Percentiles rank a stretch among this genome's conserved stretches.
phyloP scores from a whole-genome alignment of 768 basidiomycete genomes.

The Suillus discolor region DNA sequence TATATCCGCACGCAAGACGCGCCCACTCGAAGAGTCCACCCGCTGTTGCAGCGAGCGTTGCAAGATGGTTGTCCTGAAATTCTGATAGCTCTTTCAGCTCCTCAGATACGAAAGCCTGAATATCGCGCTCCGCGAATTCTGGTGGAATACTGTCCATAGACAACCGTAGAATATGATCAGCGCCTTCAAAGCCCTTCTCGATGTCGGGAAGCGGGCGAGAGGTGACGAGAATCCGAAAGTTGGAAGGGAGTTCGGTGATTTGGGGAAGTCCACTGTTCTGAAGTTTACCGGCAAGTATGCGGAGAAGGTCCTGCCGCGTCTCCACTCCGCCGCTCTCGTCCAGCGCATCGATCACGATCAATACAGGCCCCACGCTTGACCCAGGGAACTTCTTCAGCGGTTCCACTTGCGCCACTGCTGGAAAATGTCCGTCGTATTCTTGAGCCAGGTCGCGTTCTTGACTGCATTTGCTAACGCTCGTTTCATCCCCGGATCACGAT shows the following conservation, averaged over 20 bases:
- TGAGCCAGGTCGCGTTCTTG: neutral
- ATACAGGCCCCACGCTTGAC: conserved; percentile 20
- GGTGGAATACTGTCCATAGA: neutral
- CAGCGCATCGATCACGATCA: conserved; percentile 30
- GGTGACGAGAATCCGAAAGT: conserved; percentile 14
- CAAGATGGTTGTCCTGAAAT: neutral
- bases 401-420: conserved; percentile 20
- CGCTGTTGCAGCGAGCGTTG: neutral
- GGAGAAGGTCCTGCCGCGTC: conserved; percentile 24
- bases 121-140: neutral
- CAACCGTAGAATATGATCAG: neutral
- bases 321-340: conserved; percentile 15
- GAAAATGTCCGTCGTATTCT: neutral
- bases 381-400: conserved; percentile 9
- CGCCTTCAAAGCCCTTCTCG: neutral
- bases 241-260: conserved; percentile 7
- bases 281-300: conserved; percentile 12
- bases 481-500: conserved; percentile 13
- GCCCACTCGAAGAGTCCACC: conserved; percentile 13
- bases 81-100: too few relatives aligned
- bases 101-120: neutral
- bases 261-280: neutral
- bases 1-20: conserved; percentile 7
- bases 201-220: conserved; percentile 10
- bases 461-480: neutral